phyloP scores from a whole-genome alignment of 2,329 filamentous ascomycete species.

The Cytospora chrysosperma region DNA sequence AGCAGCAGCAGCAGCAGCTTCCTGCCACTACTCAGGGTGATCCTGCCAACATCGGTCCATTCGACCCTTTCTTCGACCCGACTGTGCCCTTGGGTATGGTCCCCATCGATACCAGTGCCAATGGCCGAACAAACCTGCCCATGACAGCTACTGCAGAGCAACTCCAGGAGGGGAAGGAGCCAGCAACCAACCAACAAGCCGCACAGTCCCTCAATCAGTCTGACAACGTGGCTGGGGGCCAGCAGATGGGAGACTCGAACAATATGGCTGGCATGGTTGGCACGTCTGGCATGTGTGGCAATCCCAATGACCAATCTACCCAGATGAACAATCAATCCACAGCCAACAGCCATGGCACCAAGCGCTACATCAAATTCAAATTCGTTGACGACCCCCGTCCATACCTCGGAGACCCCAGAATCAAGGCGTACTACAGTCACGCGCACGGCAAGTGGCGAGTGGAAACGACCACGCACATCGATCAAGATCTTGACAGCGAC shows the following conservation, averaged over 20 bases:
- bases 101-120: background rate
- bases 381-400: background rate
- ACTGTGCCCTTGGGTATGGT: background rate
- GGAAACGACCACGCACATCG: background rate
- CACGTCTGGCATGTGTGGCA: background rate
- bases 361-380: background rate
- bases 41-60: background rate
- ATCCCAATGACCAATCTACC: background rate
- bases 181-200: background rate
- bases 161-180: too few species aligned
- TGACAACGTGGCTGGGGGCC: background rate
- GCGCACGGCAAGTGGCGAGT: background rate
- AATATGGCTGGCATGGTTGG: background rate
- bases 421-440: background rate
- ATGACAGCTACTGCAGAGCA: background rate
- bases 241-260: background rate
- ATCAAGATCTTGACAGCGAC: background rate
- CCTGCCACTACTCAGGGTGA: too few species aligned
- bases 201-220: background rate
- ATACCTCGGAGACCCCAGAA: background rate
- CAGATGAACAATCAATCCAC: background rate
- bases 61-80: background rate
- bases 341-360: background rate
- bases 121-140: background rate
- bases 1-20: background rate